Conservation (phyloP, 1,284 basidiomycete genomes). For the Pterula multifida region DNA sequence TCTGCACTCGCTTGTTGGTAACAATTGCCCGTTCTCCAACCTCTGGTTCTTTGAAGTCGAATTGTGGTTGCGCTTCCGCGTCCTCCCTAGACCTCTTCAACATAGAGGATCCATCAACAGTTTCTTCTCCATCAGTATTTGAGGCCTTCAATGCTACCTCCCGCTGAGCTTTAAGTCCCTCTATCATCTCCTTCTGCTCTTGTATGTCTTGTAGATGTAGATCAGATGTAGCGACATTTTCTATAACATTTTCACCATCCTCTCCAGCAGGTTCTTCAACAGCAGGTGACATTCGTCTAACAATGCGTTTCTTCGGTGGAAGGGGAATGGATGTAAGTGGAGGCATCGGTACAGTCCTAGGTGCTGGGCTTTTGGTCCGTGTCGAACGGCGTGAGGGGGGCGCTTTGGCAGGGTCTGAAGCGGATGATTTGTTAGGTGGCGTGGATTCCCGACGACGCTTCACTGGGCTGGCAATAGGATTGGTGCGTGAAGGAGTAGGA, state of each 20-base stretch:
- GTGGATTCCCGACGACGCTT: constrained; percentile 59
- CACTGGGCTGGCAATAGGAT: constrained; percentile 27
- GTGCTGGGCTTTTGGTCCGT: constrained; percentile 25
- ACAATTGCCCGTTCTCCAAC: constrained; percentile 45
- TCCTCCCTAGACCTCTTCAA: constrained; percentile 47
- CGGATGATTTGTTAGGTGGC: constrained; percentile 21
- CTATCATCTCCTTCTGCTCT: constrained; percentile 63
- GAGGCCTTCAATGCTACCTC: constrained; percentile 15
- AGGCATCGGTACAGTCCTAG: constrained; percentile 17
- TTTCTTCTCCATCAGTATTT: constrained; percentile 18
- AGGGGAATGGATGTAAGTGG: constrained; percentile 20
- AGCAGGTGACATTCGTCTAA: constrained; percentile 31
- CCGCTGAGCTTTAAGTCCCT: constrained; percentile 46
- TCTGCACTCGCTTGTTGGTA: constrained; percentile 46
- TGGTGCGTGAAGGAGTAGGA: constrained; percentile 24
- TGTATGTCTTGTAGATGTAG: constrained; percentile 53
- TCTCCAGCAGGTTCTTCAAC: constrained; percentile 53
- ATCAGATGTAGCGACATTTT: constrained; percentile 43
- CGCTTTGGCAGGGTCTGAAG: constrained; percentile 13
- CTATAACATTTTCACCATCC: constrained; percentile 38
- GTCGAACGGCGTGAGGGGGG: constrained; percentile 28
- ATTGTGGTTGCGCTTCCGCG: constrained; percentile 33
- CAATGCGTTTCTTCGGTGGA: constrained; percentile 27
- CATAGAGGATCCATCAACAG: constrained; percentile 17
- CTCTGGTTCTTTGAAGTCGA: constrained; percentile 57